phyloP scores from a whole-genome alignment of 2,329 filamentous ascomycete genomes.

The Penicillium sp. region DNA sequence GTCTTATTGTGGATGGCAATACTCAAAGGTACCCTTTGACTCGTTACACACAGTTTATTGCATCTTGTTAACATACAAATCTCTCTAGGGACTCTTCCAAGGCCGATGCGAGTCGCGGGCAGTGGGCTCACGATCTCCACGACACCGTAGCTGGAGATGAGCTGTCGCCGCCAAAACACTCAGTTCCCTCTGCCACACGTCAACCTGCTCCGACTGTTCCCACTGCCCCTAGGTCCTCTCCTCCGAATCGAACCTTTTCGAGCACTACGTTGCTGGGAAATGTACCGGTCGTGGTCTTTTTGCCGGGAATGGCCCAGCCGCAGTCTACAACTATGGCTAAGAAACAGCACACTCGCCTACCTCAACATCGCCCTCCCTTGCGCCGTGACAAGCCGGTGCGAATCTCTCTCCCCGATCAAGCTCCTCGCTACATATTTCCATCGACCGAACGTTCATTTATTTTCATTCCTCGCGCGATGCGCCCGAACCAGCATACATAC shows the following conservation, averaged over 20 bases:
- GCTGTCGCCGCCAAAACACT: conserved; percentile 33
- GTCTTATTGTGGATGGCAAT: conserved; percentile 45
- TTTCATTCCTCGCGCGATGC: conserved; percentile 90
- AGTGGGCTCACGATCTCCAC: conserved; percentile 95
- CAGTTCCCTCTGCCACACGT: conserved; percentile 26
- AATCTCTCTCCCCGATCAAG: conserved; percentile 78
- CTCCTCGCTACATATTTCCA: conserved; percentile 87
- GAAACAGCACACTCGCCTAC: conserved; percentile 89
- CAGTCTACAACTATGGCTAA: conserved; percentile 71
- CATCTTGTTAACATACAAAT: conserved; percentile 22
- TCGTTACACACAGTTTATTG: not conserved
- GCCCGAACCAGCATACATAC: conserved; percentile 84
- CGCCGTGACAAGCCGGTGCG: conserved; percentile 95
- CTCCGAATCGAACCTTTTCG: conserved; percentile 76
- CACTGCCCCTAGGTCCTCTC: conserved; percentile 56
- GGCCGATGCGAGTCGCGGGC: conserved; percentile 62
- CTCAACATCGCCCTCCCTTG: conserved; percentile 89
- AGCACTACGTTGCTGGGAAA: conserved; percentile 82
- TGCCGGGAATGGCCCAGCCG: conserved; percentile 72
- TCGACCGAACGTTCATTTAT: conserved; percentile 90
- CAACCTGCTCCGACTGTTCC: conserved; percentile 38
- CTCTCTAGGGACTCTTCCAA: conserved; percentile 41
- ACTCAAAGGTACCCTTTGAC: conserved; percentile 42
- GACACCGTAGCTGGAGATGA: conserved; percentile 56
- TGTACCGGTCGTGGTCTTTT: conserved; percentile 75